phyloP scores from a whole-genome alignment of 257 asterid species.

The Ilex aquifolium region DNA sequence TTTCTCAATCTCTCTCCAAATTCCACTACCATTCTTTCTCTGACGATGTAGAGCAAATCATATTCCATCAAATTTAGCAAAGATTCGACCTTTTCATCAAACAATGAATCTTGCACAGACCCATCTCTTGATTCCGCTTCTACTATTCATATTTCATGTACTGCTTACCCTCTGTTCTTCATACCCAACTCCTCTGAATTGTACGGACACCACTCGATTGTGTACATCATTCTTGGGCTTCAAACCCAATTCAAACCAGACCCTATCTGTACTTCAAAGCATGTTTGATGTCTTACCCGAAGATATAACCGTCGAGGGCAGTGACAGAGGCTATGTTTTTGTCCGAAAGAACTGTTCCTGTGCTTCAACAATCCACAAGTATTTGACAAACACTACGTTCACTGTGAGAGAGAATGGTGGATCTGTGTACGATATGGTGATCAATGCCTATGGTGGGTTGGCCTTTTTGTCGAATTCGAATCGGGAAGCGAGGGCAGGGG shows the following conservation, averaged over 20 bases:
- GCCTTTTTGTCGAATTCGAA: slow-evolving; percentile 63
- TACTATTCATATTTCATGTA: slow-evolving; percentile 9
- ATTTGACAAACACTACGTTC: slow-evolving; percentile 73
- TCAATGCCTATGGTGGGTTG: slow-evolving; percentile 66
- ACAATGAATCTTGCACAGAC: slow-evolving; percentile 40
- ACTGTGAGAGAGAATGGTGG: slow-evolving; percentile 64
- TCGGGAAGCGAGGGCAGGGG: slow-evolving; percentile 76
- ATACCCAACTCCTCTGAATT: slow-evolving; percentile 54
- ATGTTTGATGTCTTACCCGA: slow-evolving; percentile 85
- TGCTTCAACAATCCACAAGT: slow-evolving; percentile 38
- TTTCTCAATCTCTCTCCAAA: slow-evolving; percentile 15
- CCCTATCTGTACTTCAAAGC: slow-evolving; percentile 61
- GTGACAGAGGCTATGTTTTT: slow-evolving; percentile 67
- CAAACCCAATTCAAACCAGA: slow-evolving; percentile 59
- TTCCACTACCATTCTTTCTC: slow-evolving; percentile 1
- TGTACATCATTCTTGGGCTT: slow-evolving; percentile 87
- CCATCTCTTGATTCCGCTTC: slow-evolving; percentile 32
- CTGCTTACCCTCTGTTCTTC: slow-evolving; percentile 21
- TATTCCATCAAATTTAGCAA: slow-evolving; percentile 6
- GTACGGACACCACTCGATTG: slow-evolving; percentile 69
- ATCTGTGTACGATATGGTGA: slow-evolving; percentile 68
- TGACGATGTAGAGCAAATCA: background rate
- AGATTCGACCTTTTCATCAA: slow-evolving; percentile 14
- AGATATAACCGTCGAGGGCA: slow-evolving; percentile 74
- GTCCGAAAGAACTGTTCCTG: slow-evolving; percentile 92